These are phyloP conservation scores for Vairimorpha necatrix DNA, from an alignment of 371 early-diverging fungal species.

Conservation along the genomic window DNA sequence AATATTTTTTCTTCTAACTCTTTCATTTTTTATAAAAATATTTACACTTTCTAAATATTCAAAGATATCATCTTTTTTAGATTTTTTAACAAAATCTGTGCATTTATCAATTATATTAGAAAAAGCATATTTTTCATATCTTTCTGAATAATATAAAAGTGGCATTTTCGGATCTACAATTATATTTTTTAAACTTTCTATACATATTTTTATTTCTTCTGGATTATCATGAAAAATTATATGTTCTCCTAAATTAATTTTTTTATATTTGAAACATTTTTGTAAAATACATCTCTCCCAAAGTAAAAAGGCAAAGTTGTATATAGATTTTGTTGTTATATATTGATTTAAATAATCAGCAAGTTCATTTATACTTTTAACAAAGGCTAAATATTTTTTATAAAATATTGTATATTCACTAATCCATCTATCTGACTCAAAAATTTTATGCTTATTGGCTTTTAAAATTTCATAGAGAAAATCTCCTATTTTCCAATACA, in stretches of 20 bases:
- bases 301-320: slow-evolving; percentile 48
- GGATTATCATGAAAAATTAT: slow-evolving; percentile 6
- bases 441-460: slow-evolving; percentile 16
- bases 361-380: slow-evolving; percentile 22
- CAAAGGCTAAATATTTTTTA: slow-evolving; percentile 17
- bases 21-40: slow-evolving; percentile 17
- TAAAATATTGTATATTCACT: slow-evolving; percentile 29
- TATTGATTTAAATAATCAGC: slow-evolving; percentile 43
- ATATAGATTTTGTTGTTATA: slow-evolving; percentile 28
- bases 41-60: slow-evolving; percentile 9
- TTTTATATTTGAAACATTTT: slow-evolving; percentile 28
- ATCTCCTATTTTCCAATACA: slow-evolving; percentile 59
- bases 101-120: slow-evolving; percentile 28
- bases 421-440: slow-evolving; percentile 19
- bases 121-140: slow-evolving; percentile 45
- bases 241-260: slow-evolving; percentile 24
- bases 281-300: slow-evolving; percentile 53
- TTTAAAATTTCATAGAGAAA: slow-evolving; percentile 34
- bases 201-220: slow-evolving; percentile 12
- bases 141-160: slow-evolving; percentile 39
- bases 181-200: slow-evolving; percentile 30
- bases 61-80: background rate
- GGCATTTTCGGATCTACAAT: slow-evolving; percentile 20
- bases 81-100: background rate
- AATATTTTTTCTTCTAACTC: slow-evolving; percentile 2